Conservation (phyloP, 345 rosid genomes). For the Draba incana region DNA sequence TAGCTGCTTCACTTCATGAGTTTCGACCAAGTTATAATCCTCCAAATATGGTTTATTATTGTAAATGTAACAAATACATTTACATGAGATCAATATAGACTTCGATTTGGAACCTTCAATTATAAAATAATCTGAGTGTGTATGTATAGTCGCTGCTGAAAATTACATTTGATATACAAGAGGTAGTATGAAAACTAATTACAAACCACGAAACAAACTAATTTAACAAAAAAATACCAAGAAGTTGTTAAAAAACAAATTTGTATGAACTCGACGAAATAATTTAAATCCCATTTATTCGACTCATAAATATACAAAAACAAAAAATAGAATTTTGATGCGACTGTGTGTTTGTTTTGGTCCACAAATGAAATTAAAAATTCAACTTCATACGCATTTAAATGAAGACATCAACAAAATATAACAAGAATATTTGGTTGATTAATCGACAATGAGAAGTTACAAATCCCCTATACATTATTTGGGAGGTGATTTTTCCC, state of each 20-base stretch:
- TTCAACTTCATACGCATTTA: conserved; percentile 10
- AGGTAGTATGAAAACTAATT: conserved; percentile 14
- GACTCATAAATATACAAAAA: neutral
- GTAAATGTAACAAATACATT: neutral
- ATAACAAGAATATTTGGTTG: too few species aligned
- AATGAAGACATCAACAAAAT: too few species aligned
- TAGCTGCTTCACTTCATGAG: too few species aligned
- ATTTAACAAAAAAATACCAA: conserved; percentile 6
- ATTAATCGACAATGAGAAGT: too few species aligned
- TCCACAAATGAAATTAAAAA: conserved; percentile 3
- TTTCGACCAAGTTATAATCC: neutral
- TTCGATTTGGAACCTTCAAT: neutral
- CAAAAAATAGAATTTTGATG: conserved; percentile 6
- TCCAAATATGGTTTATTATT: neutral
- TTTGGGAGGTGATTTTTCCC: too few species aligned
- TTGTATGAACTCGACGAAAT: conserved; percentile 24
- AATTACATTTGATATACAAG: neutral
- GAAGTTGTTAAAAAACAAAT: neutral
- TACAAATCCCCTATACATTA: too few species aligned
- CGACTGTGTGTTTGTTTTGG: conserved; percentile 19
- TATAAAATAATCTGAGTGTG: neutral
- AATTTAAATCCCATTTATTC: neutral
- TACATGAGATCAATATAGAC: neutral
- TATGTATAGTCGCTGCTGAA: neutral
- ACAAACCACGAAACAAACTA: conserved; percentile 10